These are phyloP conservation scores for Euphorbia peplus DNA, from an alignment of 345 rosid genomes.

Conservation along the genomic window DNA sequence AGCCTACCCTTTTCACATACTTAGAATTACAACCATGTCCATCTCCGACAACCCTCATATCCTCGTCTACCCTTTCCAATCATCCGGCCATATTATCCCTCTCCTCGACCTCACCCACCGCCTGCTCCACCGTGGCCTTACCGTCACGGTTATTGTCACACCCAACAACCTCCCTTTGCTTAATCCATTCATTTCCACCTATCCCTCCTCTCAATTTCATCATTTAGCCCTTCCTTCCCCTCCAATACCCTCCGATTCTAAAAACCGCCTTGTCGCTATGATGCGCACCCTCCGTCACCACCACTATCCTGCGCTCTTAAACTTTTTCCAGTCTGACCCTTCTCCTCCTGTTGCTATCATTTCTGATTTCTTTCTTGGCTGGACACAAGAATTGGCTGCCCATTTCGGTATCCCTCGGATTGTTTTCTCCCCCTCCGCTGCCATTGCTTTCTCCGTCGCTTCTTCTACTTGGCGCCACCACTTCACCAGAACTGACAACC, in stretches of 20 bases:
- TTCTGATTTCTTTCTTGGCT: slow-evolving; percentile 67
- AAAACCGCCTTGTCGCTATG: not conserved
- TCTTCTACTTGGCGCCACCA: slow-evolving; percentile 21
- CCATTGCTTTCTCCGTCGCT: slow-evolving; percentile 28
- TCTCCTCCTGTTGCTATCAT: slow-evolving; percentile 55
- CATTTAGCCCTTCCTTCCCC: slow-evolving; percentile 25
- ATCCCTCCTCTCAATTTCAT: slow-evolving; percentile 32
- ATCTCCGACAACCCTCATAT: slow-evolving; percentile 25
- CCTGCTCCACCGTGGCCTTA: slow-evolving; percentile 43
- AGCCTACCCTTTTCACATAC: too few species aligned
- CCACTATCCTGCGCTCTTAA: slow-evolving; percentile 34
- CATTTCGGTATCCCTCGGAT: slow-evolving; percentile 40
- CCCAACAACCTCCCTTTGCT: slow-evolving; percentile 41
- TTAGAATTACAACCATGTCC: slow-evolving; percentile 6
- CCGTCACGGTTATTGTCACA: slow-evolving; percentile 44
- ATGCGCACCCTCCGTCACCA: slow-evolving; percentile 30
- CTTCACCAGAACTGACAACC: slow-evolving; percentile 20
- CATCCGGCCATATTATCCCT: slow-evolving; percentile 68
- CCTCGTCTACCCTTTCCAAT: slow-evolving; percentile 49
- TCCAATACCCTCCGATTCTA: slow-evolving; percentile 8
- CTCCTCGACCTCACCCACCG: slow-evolving; percentile 61
- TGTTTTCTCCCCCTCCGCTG: slow-evolving; percentile 58
- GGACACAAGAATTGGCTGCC: slow-evolving; percentile 53
- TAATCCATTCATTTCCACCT: slow-evolving; percentile 32
- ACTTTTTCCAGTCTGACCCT: slow-evolving; percentile 40